Evolutionary conservation across 1,284 basidiomycete genomes (phyloP).

Genomic region (Austroboletus olivaceoglutinosus): DNA sequence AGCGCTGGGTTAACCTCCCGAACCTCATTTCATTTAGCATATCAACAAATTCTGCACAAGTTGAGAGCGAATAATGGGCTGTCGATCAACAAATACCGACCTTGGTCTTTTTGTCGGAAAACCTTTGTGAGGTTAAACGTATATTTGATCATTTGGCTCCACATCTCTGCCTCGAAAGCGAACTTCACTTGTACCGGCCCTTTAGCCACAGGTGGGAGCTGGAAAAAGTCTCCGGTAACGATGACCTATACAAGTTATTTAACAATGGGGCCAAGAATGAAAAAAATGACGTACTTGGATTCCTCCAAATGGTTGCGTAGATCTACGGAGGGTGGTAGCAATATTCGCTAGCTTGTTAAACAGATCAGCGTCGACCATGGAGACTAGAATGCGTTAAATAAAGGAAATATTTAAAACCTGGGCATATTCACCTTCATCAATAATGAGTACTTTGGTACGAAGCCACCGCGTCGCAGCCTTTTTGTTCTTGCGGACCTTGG

Average conservation of each 20-base stretch:
- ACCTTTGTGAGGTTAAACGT: slow-evolving; percentile 64
- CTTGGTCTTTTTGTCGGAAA: slow-evolving; percentile 65
- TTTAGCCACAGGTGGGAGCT: slow-evolving; percentile 85
- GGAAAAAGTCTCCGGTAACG: slow-evolving; percentile 90
- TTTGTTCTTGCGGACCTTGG: slow-evolving; percentile 65
- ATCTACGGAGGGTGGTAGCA: slow-evolving; percentile 60
- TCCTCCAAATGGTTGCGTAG: slow-evolving; percentile 75
- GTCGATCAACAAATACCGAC: slow-evolving; percentile 33
- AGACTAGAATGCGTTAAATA: slow-evolving; percentile 50
- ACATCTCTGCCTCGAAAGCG: slow-evolving; percentile 82
- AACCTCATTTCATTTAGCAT: slow-evolving; percentile 94
- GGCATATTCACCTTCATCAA: slow-evolving; percentile 78
- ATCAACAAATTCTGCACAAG: slow-evolving; percentile 68
- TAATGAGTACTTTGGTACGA: slow-evolving; percentile 75
- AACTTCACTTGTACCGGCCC: slow-evolving; percentile 51
- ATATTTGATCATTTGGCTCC: slow-evolving; percentile 58
- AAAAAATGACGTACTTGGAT: slow-evolving; percentile 64
- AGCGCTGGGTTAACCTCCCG: slow-evolving; percentile 59
- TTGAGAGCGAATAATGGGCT: slow-evolving; percentile 1
- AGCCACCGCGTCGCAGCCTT: slow-evolving; percentile 73
- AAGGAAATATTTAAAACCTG: neutral
- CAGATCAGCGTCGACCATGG: slow-evolving; percentile 87
- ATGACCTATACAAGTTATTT: slow-evolving; percentile 52
- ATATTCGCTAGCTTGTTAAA: slow-evolving; percentile 84
- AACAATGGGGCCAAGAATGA: neutral